phyloP scores from a whole-genome alignment of 495 filamentous ascomycete genomes.

The Daldinia decipiens region DNA sequence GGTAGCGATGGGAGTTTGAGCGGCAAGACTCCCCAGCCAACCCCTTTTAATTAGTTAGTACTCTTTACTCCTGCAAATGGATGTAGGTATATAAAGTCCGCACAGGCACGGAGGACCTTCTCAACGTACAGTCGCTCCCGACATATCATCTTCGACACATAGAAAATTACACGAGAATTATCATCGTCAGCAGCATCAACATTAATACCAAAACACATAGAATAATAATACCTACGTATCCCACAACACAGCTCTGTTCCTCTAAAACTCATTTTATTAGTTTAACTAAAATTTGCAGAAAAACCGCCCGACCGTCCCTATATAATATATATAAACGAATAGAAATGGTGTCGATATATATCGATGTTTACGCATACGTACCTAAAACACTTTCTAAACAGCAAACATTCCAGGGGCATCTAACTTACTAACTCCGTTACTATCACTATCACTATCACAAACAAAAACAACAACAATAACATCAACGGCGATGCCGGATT shows the following conservation, averaged over 20 bases:
- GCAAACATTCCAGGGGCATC: neutral
- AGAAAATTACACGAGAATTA: slow-evolving; percentile 11
- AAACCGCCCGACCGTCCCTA: neutral
- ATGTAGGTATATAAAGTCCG: slow-evolving; percentile 26
- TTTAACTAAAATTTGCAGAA: slow-evolving; percentile 4
- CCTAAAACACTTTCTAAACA: neutral
- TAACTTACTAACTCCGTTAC: slow-evolving; percentile 5
- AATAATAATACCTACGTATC: slow-evolving; percentile 1
- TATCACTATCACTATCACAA: too few species aligned
- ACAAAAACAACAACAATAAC: too few species aligned
- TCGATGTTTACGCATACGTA: neutral
- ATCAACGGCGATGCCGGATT: neutral
- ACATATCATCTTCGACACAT: slow-evolving; percentile 14
- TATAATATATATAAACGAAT: slow-evolving; percentile 3
- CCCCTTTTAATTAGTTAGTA: slow-evolving; percentile 6
- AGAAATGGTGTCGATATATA: neutral
- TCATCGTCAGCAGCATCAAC: neutral
- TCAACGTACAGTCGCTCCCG: slow-evolving; percentile 12
- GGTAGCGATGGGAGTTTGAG: slow-evolving; percentile 1
- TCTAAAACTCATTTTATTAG: slow-evolving; percentile 9
- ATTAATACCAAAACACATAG: neutral
- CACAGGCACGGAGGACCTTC: neutral
- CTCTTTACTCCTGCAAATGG: slow-evolving; percentile 6
- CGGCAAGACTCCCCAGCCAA: slow-evolving; percentile 7
- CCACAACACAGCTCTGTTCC: neutral